Evolutionary conservation across 2,329 filamentous ascomycete genomes (phyloP).

Genomic region (Chrysoporthe austroafricana): DNA sequence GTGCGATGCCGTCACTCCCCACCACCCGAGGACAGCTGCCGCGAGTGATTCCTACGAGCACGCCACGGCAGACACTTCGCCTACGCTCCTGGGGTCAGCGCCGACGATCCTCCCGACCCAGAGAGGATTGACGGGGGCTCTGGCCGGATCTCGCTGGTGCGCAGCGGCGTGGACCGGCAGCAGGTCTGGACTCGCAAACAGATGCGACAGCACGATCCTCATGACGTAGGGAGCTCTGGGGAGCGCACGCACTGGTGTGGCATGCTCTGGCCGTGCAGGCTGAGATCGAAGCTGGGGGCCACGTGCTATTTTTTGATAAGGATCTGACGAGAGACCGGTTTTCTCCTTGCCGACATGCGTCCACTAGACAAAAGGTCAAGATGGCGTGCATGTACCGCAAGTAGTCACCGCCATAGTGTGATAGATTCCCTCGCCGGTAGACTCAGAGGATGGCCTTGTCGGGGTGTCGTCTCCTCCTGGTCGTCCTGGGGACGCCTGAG

Average conservation of each 20-base stretch:
- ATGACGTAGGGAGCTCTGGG: background rate
- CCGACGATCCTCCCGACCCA: background rate
- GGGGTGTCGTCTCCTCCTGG: background rate
- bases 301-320: conserved; percentile 14
- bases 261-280: background rate
- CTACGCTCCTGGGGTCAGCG: background rate
- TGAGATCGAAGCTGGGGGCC: conserved; percentile 11
- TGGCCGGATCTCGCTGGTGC: background rate
- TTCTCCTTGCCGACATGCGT: background rate
- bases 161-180: background rate
- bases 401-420: background rate
- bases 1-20: background rate
- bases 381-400: conserved; percentile 1
- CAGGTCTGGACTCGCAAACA: background rate
- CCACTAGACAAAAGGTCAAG: background rate
- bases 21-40: background rate
- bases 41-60: background rate
- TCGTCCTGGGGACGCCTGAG: background rate
- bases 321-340: conserved; percentile 2
- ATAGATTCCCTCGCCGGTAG: no score
- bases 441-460: no score
- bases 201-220: background rate
- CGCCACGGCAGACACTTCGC: background rate
- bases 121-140: background rate
- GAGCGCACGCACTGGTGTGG: no score